Percentiles rank a stretch among this genome's conserved stretches.
Conservation (phyloP, 139 green algal genomes). For the Coelastrella sp. region DNA sequence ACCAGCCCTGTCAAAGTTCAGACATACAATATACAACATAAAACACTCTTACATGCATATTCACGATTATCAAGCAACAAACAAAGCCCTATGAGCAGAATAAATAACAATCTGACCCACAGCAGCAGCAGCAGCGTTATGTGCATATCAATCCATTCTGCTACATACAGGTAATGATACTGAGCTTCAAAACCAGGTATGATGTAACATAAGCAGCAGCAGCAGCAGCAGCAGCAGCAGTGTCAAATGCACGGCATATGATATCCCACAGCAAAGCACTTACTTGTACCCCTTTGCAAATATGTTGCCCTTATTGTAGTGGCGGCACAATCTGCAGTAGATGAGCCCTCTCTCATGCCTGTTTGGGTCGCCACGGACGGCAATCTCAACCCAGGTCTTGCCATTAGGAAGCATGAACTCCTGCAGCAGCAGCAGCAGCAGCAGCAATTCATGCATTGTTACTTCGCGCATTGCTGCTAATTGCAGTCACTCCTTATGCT, state of each 20-base stretch:
- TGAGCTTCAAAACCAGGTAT: too few species aligned
- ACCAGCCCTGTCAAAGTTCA: conserved; percentile 24
- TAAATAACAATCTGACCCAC: too few species aligned
- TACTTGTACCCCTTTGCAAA: conserved; percentile 49
- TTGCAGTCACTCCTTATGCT: too few species aligned
- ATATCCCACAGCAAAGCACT: background rate
- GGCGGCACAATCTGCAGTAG: conserved; percentile 39
- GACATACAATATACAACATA: background rate
- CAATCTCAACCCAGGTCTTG: conserved; percentile 27
- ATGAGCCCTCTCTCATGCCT: background rate
- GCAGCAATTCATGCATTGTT: too few species aligned
- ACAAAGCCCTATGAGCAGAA: too few species aligned
- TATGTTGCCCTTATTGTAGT: conserved; percentile 36
- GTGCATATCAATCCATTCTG: too few species aligned
- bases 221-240: background rate
- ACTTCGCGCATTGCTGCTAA: too few species aligned
- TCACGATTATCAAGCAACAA: too few species aligned
- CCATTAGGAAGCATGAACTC: conserved; percentile 42
- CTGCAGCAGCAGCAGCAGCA: conserved; percentile 11
- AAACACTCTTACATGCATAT: too few species aligned
- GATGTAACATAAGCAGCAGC: background rate
- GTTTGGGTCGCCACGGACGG: background rate
- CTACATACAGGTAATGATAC: too few species aligned
- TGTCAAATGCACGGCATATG: background rate
- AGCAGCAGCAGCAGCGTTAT: too few species aligned